Evolutionary conservation across 2,329 filamentous ascomycete species (phyloP).

Genomic region (Rasamsonia emersonii): DNA sequence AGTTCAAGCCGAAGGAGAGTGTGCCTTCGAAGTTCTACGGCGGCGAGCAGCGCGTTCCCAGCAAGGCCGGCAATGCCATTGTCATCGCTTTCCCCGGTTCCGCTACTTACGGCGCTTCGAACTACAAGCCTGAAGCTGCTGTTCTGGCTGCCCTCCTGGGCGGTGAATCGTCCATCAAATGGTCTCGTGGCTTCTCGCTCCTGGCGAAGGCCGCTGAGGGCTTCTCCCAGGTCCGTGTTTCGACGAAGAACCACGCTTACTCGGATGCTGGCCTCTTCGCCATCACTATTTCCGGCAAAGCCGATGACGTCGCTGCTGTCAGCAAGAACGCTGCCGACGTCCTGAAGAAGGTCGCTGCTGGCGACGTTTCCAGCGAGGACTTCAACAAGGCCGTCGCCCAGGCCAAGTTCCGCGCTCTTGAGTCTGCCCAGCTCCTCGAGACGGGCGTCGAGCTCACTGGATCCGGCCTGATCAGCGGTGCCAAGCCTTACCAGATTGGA

Average conservation of each 20-base stretch:
- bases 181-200: conserved; percentile 85
- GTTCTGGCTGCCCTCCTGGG: conserved; percentile 86
- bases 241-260: conserved; percentile 74
- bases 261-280: conserved; percentile 88
- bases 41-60: conserved; percentile 83
- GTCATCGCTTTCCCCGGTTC: conserved; percentile 91
- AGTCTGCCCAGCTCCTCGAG: conserved; percentile 68
- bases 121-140: conserved; percentile 81
- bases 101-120: conserved; percentile 58
- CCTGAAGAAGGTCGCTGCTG: conserved; percentile 70
- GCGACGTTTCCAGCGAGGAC: conserved; percentile 71
- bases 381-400: conserved; percentile 84
- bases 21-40: conserved; percentile 79
- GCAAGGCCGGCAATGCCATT: conserved; percentile 67
- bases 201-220: conserved; percentile 69
- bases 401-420: conserved; percentile 87
- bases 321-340: conserved; percentile 70
- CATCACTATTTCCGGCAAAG: conserved; percentile 69
- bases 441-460: conserved; percentile 76
- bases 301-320: conserved; percentile 62
- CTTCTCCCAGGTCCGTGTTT: conserved; percentile 57
- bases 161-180: conserved; percentile 87
- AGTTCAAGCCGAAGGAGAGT: conserved; percentile 48
- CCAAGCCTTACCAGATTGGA: conserved; percentile 75
- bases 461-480: conserved; percentile 69